Conservation (phyloP, 2,329 filamentous ascomycete species). For the Clathrospora elynae region DNA sequence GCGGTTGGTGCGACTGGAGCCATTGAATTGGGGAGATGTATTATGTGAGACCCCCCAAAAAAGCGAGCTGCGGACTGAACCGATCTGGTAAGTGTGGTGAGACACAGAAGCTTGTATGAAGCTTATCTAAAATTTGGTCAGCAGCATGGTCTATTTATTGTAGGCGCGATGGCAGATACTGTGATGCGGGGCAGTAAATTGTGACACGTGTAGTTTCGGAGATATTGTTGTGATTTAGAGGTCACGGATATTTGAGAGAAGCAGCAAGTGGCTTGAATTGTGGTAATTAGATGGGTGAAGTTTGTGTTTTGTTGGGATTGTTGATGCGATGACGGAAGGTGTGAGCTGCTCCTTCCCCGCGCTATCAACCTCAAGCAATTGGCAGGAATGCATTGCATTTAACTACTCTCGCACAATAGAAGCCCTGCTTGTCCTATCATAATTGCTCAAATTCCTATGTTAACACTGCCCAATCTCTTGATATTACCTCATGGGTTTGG, state of each 20-base stretch:
- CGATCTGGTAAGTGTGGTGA: conserved; percentile 16
- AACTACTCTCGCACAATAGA: neutral
- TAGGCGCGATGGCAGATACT: too few relatives aligned
- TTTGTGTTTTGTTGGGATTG: conserved; percentile 14
- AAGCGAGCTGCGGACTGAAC: conserved; percentile 15
- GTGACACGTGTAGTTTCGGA: too few relatives aligned
- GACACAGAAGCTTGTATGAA: conserved; percentile 3
- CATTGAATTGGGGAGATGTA: conserved; percentile 25
- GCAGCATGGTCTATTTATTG: neutral
- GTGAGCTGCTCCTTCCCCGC: conserved; percentile 7
- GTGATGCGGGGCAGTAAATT: too few relatives aligned
- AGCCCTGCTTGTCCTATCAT: too few relatives aligned
- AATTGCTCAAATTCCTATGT: too few relatives aligned
- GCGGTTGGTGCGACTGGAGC: conserved; percentile 37
- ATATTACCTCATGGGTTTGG: too few relatives aligned
- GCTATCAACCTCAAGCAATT: neutral
- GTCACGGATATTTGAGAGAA: neutral
- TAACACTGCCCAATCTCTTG: too few relatives aligned
- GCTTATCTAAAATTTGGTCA: conserved; percentile 2
- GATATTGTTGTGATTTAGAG: too few relatives aligned
- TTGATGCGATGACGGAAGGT: conserved; percentile 16
- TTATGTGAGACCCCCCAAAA: too few relatives aligned
- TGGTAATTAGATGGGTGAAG: neutral
- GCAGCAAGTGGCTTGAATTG: neutral
- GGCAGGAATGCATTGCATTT: conserved; percentile 4